Evolutionary conservation across 192 early-diverging fungal genomes (phyloP).

Genomic region (Dissophora ornata): DNA sequence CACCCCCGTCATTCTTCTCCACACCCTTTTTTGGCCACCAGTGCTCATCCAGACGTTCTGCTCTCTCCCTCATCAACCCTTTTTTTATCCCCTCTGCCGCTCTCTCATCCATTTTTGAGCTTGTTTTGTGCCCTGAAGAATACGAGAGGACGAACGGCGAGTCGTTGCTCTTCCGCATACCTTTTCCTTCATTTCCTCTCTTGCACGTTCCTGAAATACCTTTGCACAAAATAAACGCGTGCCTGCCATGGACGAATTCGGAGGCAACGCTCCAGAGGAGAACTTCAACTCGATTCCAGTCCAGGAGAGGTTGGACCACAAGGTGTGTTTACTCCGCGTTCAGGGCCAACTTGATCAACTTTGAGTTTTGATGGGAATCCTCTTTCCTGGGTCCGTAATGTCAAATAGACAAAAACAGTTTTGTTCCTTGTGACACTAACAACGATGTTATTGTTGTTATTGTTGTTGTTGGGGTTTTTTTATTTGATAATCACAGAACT

Average conservation of each 20-base stretch:
- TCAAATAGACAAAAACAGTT: too few relatives aligned
- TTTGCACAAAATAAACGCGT: conserved; percentile 2
- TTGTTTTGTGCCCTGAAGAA: too few relatives aligned
- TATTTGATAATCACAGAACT: conserved; percentile 72
- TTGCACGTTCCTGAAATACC: conserved; percentile 1
- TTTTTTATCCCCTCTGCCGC: background rate
- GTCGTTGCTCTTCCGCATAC: too few relatives aligned
- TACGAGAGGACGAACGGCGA: too few relatives aligned
- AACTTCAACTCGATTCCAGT: conserved; percentile 84
- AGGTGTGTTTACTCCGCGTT: too few relatives aligned
- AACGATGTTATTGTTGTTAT: conserved; percentile 10
- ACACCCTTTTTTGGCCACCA: conserved; percentile 13
- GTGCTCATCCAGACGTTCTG: conserved; percentile 11
- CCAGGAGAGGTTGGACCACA: conserved; percentile 82
- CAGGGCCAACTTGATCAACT: too few relatives aligned
- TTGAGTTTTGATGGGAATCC: background rate
- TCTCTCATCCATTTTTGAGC: background rate
- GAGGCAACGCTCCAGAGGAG: conserved; percentile 66
- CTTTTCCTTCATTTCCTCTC: too few relatives aligned
- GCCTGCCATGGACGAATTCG: conserved; percentile 39
- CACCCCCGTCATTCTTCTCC: background rate
- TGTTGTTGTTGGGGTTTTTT: too few relatives aligned
- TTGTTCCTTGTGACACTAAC: conserved; percentile 2
- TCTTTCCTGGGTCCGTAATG: too few relatives aligned
- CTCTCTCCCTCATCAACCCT: too few relatives aligned